Percentiles rank a stretch among this genome's conserved stretches.
Evolutionary conservation across 495 filamentous ascomycete species (phyloP).

Genomic region (Cudoniella acicularis): DNA sequence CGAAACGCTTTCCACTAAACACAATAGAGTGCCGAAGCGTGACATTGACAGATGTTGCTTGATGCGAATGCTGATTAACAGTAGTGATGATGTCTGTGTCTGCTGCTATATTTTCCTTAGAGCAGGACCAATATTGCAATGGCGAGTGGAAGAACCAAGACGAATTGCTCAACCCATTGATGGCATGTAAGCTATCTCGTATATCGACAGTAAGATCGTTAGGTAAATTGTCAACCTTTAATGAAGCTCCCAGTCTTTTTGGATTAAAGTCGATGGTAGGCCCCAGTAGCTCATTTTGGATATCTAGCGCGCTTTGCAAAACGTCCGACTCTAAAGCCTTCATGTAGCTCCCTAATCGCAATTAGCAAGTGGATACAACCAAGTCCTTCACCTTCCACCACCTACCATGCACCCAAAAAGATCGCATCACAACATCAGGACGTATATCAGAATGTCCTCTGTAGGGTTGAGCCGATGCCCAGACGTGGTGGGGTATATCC

Average conservation of each 20-base stretch:
- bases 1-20: conserved; percentile 69
- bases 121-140: conserved; percentile 71
- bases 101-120: conserved; percentile 43
- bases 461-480: conserved; percentile 66
- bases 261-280: conserved; percentile 49
- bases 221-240: conserved; percentile 14
- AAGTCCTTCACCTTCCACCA: background rate
- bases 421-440: conserved; percentile 54
- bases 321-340: conserved; percentile 59
- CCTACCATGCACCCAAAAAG: conserved; percentile 51
- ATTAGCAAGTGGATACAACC: conserved; percentile 4
- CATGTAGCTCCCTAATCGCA: conserved; percentile 56
- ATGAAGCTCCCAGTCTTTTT: conserved; percentile 24
- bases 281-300: conserved; percentile 59
- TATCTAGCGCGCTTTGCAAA: conserved; percentile 54
- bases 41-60: conserved; percentile 58
- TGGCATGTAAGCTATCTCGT: conserved; percentile 46
- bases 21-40: conserved; percentile 69
- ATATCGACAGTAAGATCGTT: conserved; percentile 33
- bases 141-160: conserved; percentile 70
- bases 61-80: conserved; percentile 53
- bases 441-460: conserved; percentile 31
- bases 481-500: conserved; percentile 68
- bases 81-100: conserved; percentile 60
- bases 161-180: conserved; percentile 46